Evolutionary conservation across 2,329 filamentous ascomycete genomes (phyloP).

Genomic region (Capronia coronata): DNA sequence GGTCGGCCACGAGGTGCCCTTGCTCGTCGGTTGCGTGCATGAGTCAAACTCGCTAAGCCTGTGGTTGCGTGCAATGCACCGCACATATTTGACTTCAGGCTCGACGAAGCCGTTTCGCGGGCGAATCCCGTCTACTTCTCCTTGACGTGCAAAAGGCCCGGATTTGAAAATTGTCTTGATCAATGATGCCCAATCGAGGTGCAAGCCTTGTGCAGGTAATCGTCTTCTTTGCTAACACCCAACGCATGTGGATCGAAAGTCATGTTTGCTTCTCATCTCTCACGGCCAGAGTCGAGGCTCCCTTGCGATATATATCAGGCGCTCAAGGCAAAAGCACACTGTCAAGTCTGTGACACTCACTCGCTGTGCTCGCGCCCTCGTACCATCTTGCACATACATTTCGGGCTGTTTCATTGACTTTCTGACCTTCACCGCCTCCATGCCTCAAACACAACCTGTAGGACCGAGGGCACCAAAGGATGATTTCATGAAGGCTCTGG

Average conservation of each 20-base stretch:
- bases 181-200: conserved; percentile 20
- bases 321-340: conserved; percentile 17
- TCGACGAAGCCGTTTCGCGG: conserved; percentile 15
- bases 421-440: conserved; percentile 18
- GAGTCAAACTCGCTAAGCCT: conserved; percentile 24
- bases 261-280: conserved; percentile 18
- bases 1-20: conserved; percentile 23
- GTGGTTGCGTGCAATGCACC: conserved; percentile 18
- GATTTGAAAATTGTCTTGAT: conserved; percentile 22
- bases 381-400: conserved; percentile 26
- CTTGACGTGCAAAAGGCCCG: conserved; percentile 16
- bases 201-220: conserved; percentile 12
- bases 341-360: conserved; percentile 24
- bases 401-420: conserved; percentile 21
- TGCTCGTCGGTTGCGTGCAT: conserved; percentile 18
- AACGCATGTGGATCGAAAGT: conserved; percentile 17
- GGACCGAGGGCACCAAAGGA: conserved; percentile 42
- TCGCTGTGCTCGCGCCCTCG: conserved; percentile 23
- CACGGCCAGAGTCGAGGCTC: conserved; percentile 6
- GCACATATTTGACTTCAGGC: conserved; percentile 25
- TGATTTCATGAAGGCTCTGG: conserved; percentile 42
- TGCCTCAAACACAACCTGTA: conserved; percentile 25
- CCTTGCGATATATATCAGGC: conserved; percentile 21
- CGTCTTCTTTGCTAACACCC: conserved; percentile 1
- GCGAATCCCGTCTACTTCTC: conserved; percentile 16